Conservation (phyloP, 345 rosid genomes). For the Ricinus communis region DNA sequence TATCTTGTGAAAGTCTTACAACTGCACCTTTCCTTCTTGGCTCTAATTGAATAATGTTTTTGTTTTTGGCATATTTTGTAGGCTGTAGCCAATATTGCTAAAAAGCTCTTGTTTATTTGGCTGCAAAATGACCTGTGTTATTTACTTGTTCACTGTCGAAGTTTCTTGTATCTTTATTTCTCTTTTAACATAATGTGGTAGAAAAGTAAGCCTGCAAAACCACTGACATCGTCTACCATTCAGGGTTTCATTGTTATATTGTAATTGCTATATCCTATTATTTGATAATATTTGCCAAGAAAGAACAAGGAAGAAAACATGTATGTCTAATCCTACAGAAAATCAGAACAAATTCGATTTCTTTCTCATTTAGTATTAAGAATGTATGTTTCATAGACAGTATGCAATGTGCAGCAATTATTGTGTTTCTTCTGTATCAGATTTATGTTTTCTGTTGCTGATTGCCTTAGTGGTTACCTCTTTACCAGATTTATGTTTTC, state of each 20-base stretch:
- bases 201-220: neutral
- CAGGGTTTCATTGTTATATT: neutral
- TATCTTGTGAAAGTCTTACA: too few relatives aligned
- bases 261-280: neutral
- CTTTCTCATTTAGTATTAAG: neutral
- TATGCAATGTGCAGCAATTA: too few relatives aligned
- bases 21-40: too few relatives aligned
- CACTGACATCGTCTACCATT: neutral
- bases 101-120: neutral
- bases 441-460: neutral
- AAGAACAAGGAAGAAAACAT: neutral
- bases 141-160: too few relatives aligned
- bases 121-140: too few relatives aligned
- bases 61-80: too few relatives aligned
- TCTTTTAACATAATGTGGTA: neutral
- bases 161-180: neutral
- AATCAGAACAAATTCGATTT: neutral
- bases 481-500: constrained; percentile 67
- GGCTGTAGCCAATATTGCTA: neutral
- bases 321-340: neutral
- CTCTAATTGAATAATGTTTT: too few relatives aligned
- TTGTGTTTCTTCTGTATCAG: too few relatives aligned
- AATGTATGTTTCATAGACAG: neutral
- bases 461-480: neutral
- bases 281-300: neutral